Evolutionary conservation across 108 stramenopile genomes (phyloP).

Genomic region (Chaetoceros muelleri): DNA sequence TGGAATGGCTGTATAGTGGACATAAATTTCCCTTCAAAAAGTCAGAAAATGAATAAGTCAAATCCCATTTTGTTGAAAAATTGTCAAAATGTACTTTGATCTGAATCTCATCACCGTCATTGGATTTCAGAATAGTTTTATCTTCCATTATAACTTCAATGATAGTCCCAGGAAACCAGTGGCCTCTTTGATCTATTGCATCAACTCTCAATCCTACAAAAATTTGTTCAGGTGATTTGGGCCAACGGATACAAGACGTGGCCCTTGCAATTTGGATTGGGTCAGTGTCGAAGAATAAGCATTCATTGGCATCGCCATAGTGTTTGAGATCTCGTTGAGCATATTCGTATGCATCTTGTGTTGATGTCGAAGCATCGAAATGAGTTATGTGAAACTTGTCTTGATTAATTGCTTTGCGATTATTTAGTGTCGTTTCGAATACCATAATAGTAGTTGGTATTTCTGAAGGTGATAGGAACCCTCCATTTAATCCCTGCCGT

Average conservation of each 20-base stretch:
- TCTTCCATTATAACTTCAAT: slow-evolving; percentile 60
- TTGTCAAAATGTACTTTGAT: slow-evolving; percentile 90
- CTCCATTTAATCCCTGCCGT: slow-evolving; percentile 16
- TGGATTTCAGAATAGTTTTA: background rate
- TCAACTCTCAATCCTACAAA: slow-evolving; percentile 85
- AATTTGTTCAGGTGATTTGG: slow-evolving; percentile 48
- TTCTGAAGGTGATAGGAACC: slow-evolving; percentile 6
- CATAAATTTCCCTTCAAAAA: slow-evolving; percentile 59
- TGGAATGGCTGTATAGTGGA: slow-evolving; percentile 71
- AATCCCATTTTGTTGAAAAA: slow-evolving; percentile 89
- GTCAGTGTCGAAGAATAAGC: slow-evolving; percentile 59
- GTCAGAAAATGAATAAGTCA: slow-evolving; percentile 66
- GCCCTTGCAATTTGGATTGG: slow-evolving; percentile 53
- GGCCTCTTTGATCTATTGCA: slow-evolving; percentile 77
- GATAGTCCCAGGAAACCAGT: slow-evolving; percentile 88
- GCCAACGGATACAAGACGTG: slow-evolving; percentile 75
- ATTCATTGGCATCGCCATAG: slow-evolving; percentile 70
- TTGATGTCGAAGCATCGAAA: slow-evolving; percentile 17
- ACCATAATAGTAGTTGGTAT: slow-evolving; percentile 47
- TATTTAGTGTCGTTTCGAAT: slow-evolving; percentile 56
- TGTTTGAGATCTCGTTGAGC: slow-evolving; percentile 35
- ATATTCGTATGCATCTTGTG: slow-evolving; percentile 28
- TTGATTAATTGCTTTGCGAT: slow-evolving; percentile 26
- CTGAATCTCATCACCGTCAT: slow-evolving; percentile 23
- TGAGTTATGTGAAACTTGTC: slow-evolving; percentile 12